These are phyloP conservation scores for Clonostachys chloroleuca DNA, from an alignment of 2,329 filamentous ascomycete species.

Conservation along the genomic window DNA sequence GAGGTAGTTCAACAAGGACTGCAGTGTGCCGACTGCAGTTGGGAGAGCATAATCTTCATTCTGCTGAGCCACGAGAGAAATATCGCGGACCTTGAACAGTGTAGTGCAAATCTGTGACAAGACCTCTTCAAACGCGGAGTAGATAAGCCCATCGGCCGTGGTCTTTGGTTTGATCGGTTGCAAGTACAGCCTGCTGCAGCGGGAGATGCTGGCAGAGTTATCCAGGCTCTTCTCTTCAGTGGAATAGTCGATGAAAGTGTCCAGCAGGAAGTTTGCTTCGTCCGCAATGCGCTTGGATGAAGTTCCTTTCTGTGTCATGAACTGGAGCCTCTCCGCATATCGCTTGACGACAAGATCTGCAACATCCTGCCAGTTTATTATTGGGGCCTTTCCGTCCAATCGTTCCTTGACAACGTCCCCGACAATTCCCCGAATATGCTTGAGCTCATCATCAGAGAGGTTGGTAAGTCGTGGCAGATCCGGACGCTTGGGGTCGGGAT, in stretches of 20 bases:
- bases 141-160: not conserved
- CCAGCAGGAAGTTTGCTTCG: not conserved
- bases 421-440: not conserved
- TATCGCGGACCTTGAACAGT: not conserved
- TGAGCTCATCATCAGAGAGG: not conserved
- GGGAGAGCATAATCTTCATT: not conserved
- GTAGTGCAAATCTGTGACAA: not conserved
- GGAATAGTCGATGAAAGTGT: conserved; percentile 25
- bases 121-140: not conserved
- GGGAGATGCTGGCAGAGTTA: conserved; percentile 1
- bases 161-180: not conserved
- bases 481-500: conserved; percentile 21
- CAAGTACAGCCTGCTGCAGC: not conserved
- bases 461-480: conserved; percentile 23
- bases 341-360: conserved; percentile 61
- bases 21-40: conserved; percentile 3
- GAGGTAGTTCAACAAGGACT: conserved; percentile 38
- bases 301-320: conserved; percentile 12
- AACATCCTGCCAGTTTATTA: conserved; percentile 60
- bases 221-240: conserved; percentile 22
- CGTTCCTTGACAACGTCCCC: conserved; percentile 28
- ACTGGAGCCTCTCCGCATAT: conserved; percentile 52
- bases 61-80: not conserved
- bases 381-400: conserved; percentile 3
- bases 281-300: conserved; percentile 5